Evolutionary conservation across 75 land plant species (phyloP), one percentile per base, ranked within the genome.

Genomic region (Larix kaempferi): DNA sequence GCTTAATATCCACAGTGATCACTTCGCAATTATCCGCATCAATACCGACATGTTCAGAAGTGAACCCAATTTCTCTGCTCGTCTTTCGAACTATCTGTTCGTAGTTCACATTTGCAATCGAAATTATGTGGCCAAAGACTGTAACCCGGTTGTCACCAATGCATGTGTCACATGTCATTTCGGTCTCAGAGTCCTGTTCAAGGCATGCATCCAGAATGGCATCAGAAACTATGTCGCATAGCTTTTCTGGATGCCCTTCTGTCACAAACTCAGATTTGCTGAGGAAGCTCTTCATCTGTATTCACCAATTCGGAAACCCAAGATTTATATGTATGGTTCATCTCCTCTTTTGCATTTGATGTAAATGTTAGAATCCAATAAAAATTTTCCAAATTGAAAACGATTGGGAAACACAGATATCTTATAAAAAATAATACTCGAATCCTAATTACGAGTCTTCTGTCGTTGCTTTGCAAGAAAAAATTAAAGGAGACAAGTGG

Each of bases 21-120:
- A 83, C 85, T 62, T 83, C 76, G 83, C 85, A 83, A 22, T 80
- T 73, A 41, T 85, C 87, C 41, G 87, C 87, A 74, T 85, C 87
- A 56, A 85, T 49, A 44, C 87, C 87, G 37, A 85, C 85, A 60
- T 81, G 80, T 60, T 75, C 81, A 4, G 86, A 84, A 15, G 80
- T 74, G 71, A 81, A 84, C 15, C 86, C 86, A 52, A 82, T 78
- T 19, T 59, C 63, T 2, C 83, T 21, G 82, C 83, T 79, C 4
- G 83, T 82, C 39, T 82, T 83, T 8, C 83, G 76, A 55, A 83
- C 84, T 63, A 80, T 81, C 78, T 81, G 58, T 55, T 83, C 84
- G 67, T 83, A 83, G 84, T 83, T 79, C 59, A 83, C 84, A 16
- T 73, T 59, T 41, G 84, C 84, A 41, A 72, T 80, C 37, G 84